Base-by-base conservation (phyloP, 1,284 basidiomycete genomes). In the Sparassis latifolia region DNA sequence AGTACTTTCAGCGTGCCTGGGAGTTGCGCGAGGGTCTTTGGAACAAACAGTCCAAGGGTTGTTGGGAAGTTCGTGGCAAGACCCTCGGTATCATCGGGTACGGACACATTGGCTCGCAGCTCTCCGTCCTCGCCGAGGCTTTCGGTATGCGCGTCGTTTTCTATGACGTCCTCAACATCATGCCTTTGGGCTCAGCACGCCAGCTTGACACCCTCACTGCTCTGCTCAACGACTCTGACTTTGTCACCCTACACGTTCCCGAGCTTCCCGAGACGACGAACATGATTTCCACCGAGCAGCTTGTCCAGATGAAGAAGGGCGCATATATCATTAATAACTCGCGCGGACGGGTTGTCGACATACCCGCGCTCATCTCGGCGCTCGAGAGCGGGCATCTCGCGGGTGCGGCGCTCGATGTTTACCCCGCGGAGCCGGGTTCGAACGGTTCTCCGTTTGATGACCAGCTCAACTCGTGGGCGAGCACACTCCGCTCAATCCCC, bases 41-140 rank as follows among this genome's bases (percentile, higher is more conserved):
- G 97, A 99, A 99, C 80, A 99, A 99, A 75, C 89, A 97, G 62
- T 97, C 93, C 61, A 97, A 97, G 69, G 86, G 86, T 56, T 99
- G 97, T 74, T 99, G 92, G 92, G 97, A 99, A 71, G 75, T 99
- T 56, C 86, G 97, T 50, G 96, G 96, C 61, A 99, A 99, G 78
- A 96, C 93, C 1, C 80, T 99, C 44, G 97, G 97, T 54, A 99
- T 99, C 60, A 84, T 99, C 37, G 97, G 97, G 42, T 99, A 98
- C 70, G 97, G 97, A 42, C 97, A 99, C 74, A 99, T 99, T 61
- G 97, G 97, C 55, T 82, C 94, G 41, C 97, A 99, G 70, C 83
- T 99, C 52, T 97, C 93, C 31, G 97, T 99, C 33, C 86, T 99
- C 35, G 90, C 96, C 46, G 97, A 99, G 71, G 83, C 95, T 2